Evolutionary conservation across 257 asterid genomes (phyloP), one percentile per base, ranked within the genome.

Genomic region (Rubia yunnanensis): DNA sequence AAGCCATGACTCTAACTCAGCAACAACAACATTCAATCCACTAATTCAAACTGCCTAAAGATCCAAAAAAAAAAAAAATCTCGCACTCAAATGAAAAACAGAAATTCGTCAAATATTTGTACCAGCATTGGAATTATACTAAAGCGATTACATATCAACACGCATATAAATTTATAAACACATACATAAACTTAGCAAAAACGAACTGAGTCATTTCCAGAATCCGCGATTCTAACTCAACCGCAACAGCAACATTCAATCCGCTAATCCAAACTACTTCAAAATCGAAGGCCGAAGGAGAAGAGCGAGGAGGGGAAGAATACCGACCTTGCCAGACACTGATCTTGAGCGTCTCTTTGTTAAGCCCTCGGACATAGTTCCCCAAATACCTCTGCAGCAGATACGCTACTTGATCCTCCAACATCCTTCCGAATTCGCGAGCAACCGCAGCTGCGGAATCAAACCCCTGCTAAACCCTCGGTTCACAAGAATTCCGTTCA

Each of bases 331-430:
- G 97, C 99, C 99, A 94, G 52, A 94, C 99, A 77, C 96, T 94
- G 88, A 94, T 88, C 75, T 94, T 94, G 50, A 94, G 92, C 72
- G 99, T 95, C 81, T 94, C 99, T 82, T 90, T 94, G 66, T 76
- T 94, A 64, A 94, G 97, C 10, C 99, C 99, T 77, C 85, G 72
- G 11, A 94, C 96, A 81, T 94, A 94, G 76, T 94, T 89, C 71
- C 99, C 99, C 83, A 94, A 72, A 70, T 94, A 94, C 63, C 95
- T 77, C 85, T 90, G 95, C 39, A 94, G 75, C 79, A 94, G 71
- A 81, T 85, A 79, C 66, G 97, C 95, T 8, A 90, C 99, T 78
- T 94, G 97, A 89, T 94, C 97, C 82, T 94, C 99, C 92, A 94
- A 84, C 99, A 94, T 94, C 77, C 79, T 78, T 65, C 50, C 55